phyloP scores from a whole-genome alignment of 225 moss, liverwort and hornwort species.

The Pseudoscleropodium purum region DNA sequence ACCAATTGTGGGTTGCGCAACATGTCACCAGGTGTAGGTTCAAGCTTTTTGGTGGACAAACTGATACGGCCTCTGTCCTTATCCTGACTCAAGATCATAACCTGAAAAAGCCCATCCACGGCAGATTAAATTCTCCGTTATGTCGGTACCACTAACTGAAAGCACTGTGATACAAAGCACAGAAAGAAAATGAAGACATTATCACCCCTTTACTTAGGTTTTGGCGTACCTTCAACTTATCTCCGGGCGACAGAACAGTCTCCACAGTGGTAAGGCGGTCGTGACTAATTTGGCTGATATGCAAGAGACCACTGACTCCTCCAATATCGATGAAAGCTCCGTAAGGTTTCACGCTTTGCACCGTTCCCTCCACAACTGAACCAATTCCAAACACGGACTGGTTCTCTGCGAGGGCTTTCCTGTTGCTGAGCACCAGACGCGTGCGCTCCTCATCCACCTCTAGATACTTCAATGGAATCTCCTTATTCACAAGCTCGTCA shows the following conservation, averaged over 20 bases:
- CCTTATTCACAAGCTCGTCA: constrained; percentile 53
- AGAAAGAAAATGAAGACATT: background rate
- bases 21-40: constrained; percentile 98
- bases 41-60: constrained; percentile 90
- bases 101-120: constrained; percentile 18
- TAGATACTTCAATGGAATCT: constrained; percentile 43
- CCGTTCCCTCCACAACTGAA: constrained; percentile 56
- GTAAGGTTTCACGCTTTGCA: constrained; percentile 56
- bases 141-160: background rate
- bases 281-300: constrained; percentile 97
- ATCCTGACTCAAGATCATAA: constrained; percentile 96
- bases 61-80: constrained; percentile 94
- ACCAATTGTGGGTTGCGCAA: constrained; percentile 91
- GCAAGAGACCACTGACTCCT: constrained; percentile 91
- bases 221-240: constrained; percentile 69
- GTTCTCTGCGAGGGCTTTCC: constrained; percentile 46
- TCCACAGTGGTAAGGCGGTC: constrained; percentile 94
- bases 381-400: constrained; percentile 46
- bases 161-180: background rate
- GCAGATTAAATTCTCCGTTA: background rate
- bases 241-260: constrained; percentile 82
- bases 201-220: background rate
- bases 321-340: constrained; percentile 87
- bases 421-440: constrained; percentile 60
- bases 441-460: constrained; percentile 66